phyloP scores from a whole-genome alignment of 768 basidiomycete genomes.

The Strobilomyces echinocephalus region DNA sequence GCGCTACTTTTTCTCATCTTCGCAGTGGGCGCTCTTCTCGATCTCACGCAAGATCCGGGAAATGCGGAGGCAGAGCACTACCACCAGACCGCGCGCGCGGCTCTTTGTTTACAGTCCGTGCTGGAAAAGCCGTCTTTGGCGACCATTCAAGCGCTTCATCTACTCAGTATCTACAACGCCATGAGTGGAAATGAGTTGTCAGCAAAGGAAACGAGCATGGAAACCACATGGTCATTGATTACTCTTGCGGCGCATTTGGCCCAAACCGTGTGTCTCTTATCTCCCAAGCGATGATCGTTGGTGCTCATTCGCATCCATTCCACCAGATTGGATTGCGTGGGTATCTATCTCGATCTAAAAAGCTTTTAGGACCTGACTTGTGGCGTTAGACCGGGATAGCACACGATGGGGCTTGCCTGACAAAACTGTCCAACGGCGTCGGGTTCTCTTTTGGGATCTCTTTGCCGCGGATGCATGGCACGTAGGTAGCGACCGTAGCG shows the following conservation, averaged over 20 bases:
- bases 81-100: constrained; percentile 60
- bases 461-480: constrained; percentile 69
- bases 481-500: constrained; percentile 33
- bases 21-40: constrained; percentile 49
- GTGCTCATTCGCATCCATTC: constrained; percentile 14
- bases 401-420: constrained; percentile 58
- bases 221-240: constrained; percentile 64
- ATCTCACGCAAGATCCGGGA: constrained; percentile 26
- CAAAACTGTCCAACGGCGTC: constrained; percentile 59
- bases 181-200: constrained; percentile 60
- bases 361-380: constrained; percentile 7
- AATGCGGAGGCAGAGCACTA: constrained; percentile 54
- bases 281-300: constrained; percentile 1
- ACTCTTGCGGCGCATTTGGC: constrained; percentile 62
- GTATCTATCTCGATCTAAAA: constrained; percentile 26
- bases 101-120: constrained; percentile 62
- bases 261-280: constrained; percentile 49
- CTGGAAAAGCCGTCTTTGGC: constrained; percentile 67
- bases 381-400: constrained; percentile 53
- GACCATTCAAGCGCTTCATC: constrained; percentile 65
- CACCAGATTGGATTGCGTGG: constrained; percentile 64
- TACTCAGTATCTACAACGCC: constrained; percentile 65
- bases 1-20: constrained; percentile 47
- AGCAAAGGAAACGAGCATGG: constrained; percentile 62
- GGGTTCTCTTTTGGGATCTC: constrained; percentile 74